Percentiles rank a stretch among this genome's conserved stretches.
Conservation (phyloP, 2,329 filamentous ascomycete species). For the Fusarium sp. region DNA sequence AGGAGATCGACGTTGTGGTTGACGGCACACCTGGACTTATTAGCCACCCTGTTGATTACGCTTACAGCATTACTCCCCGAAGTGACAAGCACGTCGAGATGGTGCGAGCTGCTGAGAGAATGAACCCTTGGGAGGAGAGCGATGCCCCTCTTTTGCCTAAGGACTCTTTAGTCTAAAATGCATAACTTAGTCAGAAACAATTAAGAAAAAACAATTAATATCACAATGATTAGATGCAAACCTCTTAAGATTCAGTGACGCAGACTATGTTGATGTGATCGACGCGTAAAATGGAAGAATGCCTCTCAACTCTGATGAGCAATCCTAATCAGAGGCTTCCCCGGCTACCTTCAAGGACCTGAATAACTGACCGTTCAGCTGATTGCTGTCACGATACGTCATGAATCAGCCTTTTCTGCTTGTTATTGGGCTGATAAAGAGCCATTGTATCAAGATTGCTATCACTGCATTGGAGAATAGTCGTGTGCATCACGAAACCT, state of each 20-base stretch:
- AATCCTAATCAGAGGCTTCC: neutral
- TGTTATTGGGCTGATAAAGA: neutral
- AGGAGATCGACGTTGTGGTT: constrained; percentile 33
- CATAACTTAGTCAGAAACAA: neutral
- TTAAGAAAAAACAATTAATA: neutral
- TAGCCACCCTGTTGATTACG: constrained; percentile 28
- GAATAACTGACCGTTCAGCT: neutral
- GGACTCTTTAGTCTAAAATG: constrained; percentile 2
- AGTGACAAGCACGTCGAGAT: constrained; percentile 34
- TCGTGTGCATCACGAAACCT: neutral
- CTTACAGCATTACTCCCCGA: constrained; percentile 35
- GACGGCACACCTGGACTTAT: constrained; percentile 34
- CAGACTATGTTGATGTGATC: neutral
- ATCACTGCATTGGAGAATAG: neutral
- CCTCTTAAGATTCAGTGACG: fast-evolving
- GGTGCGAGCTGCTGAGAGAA: constrained; percentile 29
- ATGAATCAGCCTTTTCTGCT: neutral
- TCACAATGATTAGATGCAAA: neutral
- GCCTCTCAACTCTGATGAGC: fast-evolving
- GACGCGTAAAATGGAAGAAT: neutral
- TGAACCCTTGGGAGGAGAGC: constrained; percentile 43
- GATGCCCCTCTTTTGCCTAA: constrained; percentile 26
- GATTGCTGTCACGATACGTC: too few species aligned
- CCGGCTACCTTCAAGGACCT: too few species aligned
- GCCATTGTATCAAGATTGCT: fast-evolving